Conservation (phyloP, 192 early-diverging fungal species). For the Coemansia sp. region DNA sequence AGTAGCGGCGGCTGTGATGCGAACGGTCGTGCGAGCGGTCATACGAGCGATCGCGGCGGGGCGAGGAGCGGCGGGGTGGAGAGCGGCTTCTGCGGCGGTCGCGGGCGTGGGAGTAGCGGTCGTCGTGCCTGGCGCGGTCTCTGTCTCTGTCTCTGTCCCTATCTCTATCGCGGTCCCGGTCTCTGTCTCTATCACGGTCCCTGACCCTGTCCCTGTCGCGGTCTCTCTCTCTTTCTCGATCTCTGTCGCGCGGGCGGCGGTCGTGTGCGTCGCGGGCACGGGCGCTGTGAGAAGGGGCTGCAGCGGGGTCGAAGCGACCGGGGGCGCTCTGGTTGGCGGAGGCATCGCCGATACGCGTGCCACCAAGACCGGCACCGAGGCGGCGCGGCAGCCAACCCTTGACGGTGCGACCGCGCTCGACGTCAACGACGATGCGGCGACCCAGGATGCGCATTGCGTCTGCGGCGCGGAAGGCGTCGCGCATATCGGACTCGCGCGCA, state of each 20-base stretch:
- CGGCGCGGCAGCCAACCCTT: constrained; percentile 85
- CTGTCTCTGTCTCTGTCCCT: constrained; percentile 11
- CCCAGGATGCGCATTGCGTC: constrained; percentile 87
- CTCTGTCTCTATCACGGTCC: constrained; percentile 10
- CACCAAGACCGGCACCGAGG: constrained; percentile 52
- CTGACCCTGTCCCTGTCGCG: no score
- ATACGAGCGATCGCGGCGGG: constrained; percentile 46
- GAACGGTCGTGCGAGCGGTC: constrained; percentile 32
- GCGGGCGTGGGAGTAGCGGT: constrained; percentile 20
- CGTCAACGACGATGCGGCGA: constrained; percentile 86
- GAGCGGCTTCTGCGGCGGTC: constrained; percentile 40
- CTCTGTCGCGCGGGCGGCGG: constrained; percentile 18
- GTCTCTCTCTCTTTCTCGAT: no score
- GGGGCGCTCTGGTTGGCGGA: constrained; percentile 40
- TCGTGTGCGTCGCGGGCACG: constrained; percentile 1
- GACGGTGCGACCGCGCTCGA: constrained; percentile 94
- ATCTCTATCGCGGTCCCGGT: constrained; percentile 8
- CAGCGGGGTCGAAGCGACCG: constrained; percentile 38
- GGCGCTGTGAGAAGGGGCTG: neutral
- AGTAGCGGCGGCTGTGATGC: constrained; percentile 31
- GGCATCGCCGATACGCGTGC: constrained; percentile 40
- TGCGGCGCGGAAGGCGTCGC: constrained; percentile 63
- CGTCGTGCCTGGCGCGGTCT: constrained; percentile 5
- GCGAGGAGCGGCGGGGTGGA: constrained; percentile 36
- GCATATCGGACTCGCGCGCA: constrained; percentile 84